Base-by-base conservation (phyloP, 768 basidiomycete genomes). In the Mycena haematopus region DNA sequence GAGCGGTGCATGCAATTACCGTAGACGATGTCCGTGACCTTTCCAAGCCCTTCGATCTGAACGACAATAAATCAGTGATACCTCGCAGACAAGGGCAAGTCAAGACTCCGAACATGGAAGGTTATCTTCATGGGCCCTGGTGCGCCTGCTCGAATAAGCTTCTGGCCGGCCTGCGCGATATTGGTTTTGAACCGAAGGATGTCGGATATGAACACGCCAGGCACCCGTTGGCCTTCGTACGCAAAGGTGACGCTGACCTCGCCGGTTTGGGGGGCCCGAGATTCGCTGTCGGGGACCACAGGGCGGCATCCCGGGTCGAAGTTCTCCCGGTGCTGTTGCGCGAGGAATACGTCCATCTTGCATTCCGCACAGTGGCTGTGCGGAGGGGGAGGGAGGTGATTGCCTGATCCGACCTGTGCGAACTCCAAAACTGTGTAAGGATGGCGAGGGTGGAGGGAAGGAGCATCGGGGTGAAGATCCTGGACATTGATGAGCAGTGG, bases 1-100 rank as follows among this genome's bases (percentile, higher is more conserved):
- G 6, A 10, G 14, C 52, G 60, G 24, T 60, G 58, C 19, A 6
- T 33, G 27, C 58, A 61, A 21, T 61, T 61, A 19, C 29, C 44
- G 14, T 46, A 56, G 11, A 56, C 9, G 27, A 56, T 22, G 10
- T 56, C 55, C 7, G 46, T 27, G 9, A 46, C 33, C 29, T 33
- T n/a, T 6, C 25, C 52, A 14, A 19, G 17, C 1, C 25, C 25
- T 33, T 53, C 17, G 38, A 53, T 53, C 52, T 53, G 29, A 33
- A n/a, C n/a, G 19, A 8, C 8, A n/a, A n/a, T n/a, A 13, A 21
- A 27, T 19, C 8, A n/a, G 36, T 0, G 21, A n/a, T 1, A 22
- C 10, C 3, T 8, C 3, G 22, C 15, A n/a, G 13, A 35, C 0
- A 14, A 17, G 38, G 19, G 3, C 14, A 9, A 21, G 29, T 40